Conservation (phyloP, 352 stramenopile species). For the Peronospora belbahrii region DNA sequence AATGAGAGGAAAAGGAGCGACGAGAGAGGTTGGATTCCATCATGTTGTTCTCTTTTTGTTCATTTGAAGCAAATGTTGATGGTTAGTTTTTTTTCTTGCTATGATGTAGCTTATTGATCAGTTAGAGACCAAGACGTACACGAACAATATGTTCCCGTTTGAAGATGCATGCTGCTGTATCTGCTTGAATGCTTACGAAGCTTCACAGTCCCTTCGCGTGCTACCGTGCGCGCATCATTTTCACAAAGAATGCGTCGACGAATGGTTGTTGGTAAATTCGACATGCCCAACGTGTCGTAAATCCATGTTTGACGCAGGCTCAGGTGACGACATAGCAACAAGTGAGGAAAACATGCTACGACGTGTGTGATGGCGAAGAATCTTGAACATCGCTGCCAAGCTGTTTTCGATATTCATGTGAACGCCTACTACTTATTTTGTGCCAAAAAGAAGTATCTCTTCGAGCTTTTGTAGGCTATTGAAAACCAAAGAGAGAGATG, state of each 20-base stretch:
- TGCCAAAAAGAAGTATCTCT: no score
- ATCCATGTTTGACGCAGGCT: conserved; percentile 51
- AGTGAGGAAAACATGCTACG: conserved; percentile 58
- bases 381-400: no score
- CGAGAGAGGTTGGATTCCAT: conserved; percentile 51
- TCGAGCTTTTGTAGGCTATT: no score
- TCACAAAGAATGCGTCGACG: conserved; percentile 86
- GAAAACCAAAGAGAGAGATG: no score
- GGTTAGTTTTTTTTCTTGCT: background rate
- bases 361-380: conserved; percentile 32
- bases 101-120: conserved; percentile 55
- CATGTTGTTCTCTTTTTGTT: background rate
- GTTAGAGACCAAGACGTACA: conserved; percentile 54
- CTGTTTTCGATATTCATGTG: no score
- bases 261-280: conserved; percentile 84
- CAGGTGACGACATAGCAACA: conserved; percentile 16
- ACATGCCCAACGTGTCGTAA: conserved; percentile 85
- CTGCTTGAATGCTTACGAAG: conserved; percentile 86
- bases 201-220: conserved; percentile 85
- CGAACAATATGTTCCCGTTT: conserved; percentile 48
- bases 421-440: no score
- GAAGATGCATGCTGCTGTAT: conserved; percentile 89
- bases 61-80: background rate
- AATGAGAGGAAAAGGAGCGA: conserved; percentile 80
- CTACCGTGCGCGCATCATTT: conserved; percentile 95